phyloP scores from a whole-genome alignment of 106 monocot species.

The Allium fistulosum region DNA sequence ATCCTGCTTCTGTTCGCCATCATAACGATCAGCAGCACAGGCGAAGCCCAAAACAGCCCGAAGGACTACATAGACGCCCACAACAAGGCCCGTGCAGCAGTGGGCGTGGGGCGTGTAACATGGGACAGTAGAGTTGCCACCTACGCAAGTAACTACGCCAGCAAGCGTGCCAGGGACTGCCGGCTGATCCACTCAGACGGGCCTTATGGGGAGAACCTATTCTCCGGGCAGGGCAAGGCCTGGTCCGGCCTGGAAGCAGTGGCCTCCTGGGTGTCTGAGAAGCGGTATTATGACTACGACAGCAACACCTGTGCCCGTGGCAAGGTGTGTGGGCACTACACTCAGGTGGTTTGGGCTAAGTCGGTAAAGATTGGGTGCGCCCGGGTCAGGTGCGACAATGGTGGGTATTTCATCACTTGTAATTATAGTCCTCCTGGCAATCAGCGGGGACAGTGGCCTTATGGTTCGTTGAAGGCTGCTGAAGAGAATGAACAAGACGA shows the following conservation, averaged over 20 bases:
- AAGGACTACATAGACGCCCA: background rate
- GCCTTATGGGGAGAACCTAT: slow-evolving; percentile 50
- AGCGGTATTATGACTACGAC: slow-evolving; percentile 16
- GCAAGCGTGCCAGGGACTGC: slow-evolving; percentile 17
- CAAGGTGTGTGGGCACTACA: slow-evolving; percentile 31
- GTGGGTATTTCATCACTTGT: background rate
- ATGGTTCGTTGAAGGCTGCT: background rate
- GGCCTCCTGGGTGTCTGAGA: slow-evolving; percentile 18
- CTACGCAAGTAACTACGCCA: slow-evolving; percentile 24
- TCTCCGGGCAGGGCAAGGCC: slow-evolving; percentile 21
- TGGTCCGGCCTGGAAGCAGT: slow-evolving; percentile 20
- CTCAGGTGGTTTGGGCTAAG: slow-evolving; percentile 47
- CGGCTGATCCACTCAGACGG: slow-evolving; percentile 22
- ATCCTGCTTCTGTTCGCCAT: too few relatives aligned
- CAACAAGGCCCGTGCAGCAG: background rate
- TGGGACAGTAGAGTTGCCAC: slow-evolving; percentile 6
- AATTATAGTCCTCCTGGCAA: background rate
- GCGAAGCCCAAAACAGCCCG: background rate
- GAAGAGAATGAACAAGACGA: too few relatives aligned
- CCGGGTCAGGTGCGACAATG: background rate
- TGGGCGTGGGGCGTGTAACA: background rate
- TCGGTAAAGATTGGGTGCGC: slow-evolving; percentile 34
- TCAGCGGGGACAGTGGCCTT: background rate
- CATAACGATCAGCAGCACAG: too few relatives aligned
- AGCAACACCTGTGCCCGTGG: slow-evolving; percentile 29